Base-by-base conservation (phyloP, 2,329 filamentous ascomycete species). In the Colletotrichum orbiculare region DNA sequence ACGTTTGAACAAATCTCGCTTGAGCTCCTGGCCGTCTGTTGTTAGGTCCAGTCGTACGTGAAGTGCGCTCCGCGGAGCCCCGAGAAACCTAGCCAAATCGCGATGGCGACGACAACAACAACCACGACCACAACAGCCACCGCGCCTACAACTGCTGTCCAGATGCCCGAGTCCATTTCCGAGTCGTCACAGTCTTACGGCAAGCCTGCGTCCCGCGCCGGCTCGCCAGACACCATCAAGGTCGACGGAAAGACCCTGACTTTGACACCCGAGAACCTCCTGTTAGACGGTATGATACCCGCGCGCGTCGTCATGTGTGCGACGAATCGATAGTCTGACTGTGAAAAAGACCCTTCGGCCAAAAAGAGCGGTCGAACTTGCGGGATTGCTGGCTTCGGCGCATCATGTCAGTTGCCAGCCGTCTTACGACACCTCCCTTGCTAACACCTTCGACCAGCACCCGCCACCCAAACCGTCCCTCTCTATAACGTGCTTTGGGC, bases 401-500 rank as follows among this genome's bases (percentile, higher is more conserved):
- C 63, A 54, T 65, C 60, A 54, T 57, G 59, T 66, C 35, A 33
- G 56, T 41, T 33, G 39, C 15, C 17, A 35, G 42, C 17, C 17
- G 43, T 15, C 41, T 11, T 17, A 37, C 38, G 9, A 17, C 15
- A 8, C 15, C 54, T 35, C 17, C 17, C 47, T 25, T 50, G 42
- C 63, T 57, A 49, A 54, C 43, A 43, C 15, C 13, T 3, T 6
- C 37, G 53, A 11, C 39, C 60, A 39, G 49, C 60, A 25, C 54
- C 64, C 11, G 17, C 60, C 8, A 73, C 70, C 10, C 69, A 75
- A 25, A 71, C 72, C 6, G 90, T 97, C 37, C 89, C 92, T 2
- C 90, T 93, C 67, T 94, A 92, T 80, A 91, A 97, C 74, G 81
- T 97, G 67, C 88, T 97, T 53, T 96, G 93, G 90, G 92, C 91